Evolutionary conservation across 192 early-diverging fungal species (phyloP).

Genomic region (Endogone sp.): DNA sequence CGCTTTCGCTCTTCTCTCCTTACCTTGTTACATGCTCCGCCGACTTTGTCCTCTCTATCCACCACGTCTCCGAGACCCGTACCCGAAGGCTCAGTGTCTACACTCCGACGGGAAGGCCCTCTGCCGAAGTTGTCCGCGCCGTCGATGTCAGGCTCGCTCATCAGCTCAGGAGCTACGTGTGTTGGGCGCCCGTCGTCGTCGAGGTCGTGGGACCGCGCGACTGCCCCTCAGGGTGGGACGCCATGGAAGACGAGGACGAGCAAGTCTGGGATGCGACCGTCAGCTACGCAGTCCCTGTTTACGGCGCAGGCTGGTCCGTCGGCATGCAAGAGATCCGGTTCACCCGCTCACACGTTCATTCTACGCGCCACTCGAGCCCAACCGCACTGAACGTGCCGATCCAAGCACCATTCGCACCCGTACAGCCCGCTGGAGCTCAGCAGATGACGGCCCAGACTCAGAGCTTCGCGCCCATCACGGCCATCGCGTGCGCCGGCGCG

Average conservation of each 20-base stretch:
- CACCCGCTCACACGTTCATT: neutral
- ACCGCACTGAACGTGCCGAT: slow-evolving; percentile 13
- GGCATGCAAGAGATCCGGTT: slow-evolving; percentile 28
- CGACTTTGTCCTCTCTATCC: slow-evolving; percentile 26
- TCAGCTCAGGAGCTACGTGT: slow-evolving; percentile 26
- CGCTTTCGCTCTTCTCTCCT: slow-evolving; percentile 19
- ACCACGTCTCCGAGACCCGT: neutral
- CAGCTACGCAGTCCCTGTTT: slow-evolving; percentile 24
- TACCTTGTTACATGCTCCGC: slow-evolving; percentile 26
- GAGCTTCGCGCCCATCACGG: slow-evolving; percentile 23
- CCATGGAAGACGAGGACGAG: neutral
- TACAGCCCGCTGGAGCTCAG: neutral
- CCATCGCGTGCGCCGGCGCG: slow-evolving; percentile 27
- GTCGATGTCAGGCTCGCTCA: slow-evolving; percentile 11
- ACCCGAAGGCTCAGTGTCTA: neutral
- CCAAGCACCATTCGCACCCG: slow-evolving; percentile 3
- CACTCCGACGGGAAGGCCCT: neutral
- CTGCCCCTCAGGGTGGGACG: neutral
- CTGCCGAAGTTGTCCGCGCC: neutral
- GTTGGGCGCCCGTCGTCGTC: slow-evolving; percentile 20
- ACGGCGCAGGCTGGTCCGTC: slow-evolving; percentile 19
- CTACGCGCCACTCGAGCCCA: slow-evolving; percentile 5
- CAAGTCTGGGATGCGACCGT: slow-evolving; percentile 17
- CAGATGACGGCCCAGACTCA: no score
- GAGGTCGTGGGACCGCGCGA: slow-evolving; percentile 6